Percentiles rank a stretch among this genome's conserved stretches.
These are phyloP conservation scores for Conticribra guillardii DNA, from an alignment of 108 stramenopile species.

Conservation along the genomic window DNA sequence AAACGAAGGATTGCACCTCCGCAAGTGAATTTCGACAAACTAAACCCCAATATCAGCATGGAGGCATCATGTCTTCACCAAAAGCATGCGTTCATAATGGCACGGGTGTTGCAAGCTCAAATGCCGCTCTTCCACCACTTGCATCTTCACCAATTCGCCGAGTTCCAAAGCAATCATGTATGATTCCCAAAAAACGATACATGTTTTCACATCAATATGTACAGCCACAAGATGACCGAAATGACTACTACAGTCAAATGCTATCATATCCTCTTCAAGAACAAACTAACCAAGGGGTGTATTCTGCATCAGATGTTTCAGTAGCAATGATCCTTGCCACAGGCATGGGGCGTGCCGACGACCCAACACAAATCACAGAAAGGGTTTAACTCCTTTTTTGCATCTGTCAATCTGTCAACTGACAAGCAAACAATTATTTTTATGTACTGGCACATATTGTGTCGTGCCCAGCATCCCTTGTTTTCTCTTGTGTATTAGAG, in stretches of 20 bases:
- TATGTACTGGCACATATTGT: too few relatives aligned
- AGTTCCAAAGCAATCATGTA: constrained; percentile 5
- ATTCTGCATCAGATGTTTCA: constrained; percentile 44
- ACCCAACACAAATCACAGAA: too few relatives aligned
- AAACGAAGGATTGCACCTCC: too few relatives aligned
- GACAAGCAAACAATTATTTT: too few relatives aligned
- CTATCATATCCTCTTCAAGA: constrained; percentile 5
- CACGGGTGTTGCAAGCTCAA: background rate
- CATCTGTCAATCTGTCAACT: too few relatives aligned
- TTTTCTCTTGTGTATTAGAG: too few relatives aligned
- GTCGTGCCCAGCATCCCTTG: too few relatives aligned
- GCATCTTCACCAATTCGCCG: background rate
- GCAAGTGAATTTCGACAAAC: too few relatives aligned
- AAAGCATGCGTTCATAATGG: too few relatives aligned
- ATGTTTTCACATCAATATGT: constrained; percentile 6
- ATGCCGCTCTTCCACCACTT: background rate
- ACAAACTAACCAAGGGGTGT: background rate
- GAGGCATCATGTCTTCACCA: too few relatives aligned
- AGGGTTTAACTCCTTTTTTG: too few relatives aligned
- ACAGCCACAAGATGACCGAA: background rate
- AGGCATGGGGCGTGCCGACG: constrained; percentile 38
- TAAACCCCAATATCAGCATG: too few relatives aligned
- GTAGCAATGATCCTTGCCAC: constrained; percentile 50
- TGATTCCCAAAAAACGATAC: constrained; percentile 38
- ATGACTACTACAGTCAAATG: constrained; percentile 1